Percentiles rank a stretch among this genome's conserved stretches.
These are phyloP conservation scores for Piper longum DNA, from an alignment of 164 flowering plant species.

Conservation along the genomic window DNA sequence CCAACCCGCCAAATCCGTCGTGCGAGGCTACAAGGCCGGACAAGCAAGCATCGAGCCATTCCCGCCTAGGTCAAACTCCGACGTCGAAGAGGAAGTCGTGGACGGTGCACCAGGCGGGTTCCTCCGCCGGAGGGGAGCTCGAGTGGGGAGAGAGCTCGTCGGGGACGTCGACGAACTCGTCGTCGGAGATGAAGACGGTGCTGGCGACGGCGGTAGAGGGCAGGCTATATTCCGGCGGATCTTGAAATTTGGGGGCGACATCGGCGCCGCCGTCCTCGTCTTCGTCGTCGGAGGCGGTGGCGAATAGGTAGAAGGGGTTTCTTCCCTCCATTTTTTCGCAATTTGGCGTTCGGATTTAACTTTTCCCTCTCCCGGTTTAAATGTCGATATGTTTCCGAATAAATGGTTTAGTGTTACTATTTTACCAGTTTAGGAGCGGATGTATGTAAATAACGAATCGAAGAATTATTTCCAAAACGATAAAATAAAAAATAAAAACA, in stretches of 20 bases:
- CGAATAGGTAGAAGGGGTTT: constrained; percentile 4
- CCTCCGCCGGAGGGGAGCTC: constrained; percentile 11
- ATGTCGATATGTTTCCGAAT: too few relatives aligned
- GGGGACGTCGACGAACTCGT: constrained; percentile 38
- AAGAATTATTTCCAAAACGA: too few relatives aligned
- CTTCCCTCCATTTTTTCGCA: too few relatives aligned
- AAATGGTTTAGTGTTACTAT: too few relatives aligned
- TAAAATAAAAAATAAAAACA: too few relatives aligned
- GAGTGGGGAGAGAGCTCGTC: constrained; percentile 18
- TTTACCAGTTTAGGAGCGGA: too few relatives aligned
- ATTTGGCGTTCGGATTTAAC: too few relatives aligned
- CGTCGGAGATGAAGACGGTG: constrained; percentile 39
- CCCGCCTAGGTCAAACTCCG: constrained; percentile 41
- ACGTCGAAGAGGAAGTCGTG: constrained; percentile 20
- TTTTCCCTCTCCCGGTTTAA: too few relatives aligned
- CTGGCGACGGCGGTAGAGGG: not conserved
- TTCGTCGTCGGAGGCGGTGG: constrained; percentile 25
- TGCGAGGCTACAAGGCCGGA: constrained; percentile 24
- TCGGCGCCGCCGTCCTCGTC: constrained; percentile 20
- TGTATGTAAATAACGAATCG: too few relatives aligned
- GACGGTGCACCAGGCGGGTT: constrained; percentile 18
- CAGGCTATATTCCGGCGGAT: constrained; percentile 1
- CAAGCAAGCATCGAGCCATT: constrained; percentile 63
- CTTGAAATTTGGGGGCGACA: not conserved
- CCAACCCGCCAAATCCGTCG: constrained; percentile 26